Conservation (phyloP, 208 protist genomes). For the Blastocrithidia nonstop region DNA sequence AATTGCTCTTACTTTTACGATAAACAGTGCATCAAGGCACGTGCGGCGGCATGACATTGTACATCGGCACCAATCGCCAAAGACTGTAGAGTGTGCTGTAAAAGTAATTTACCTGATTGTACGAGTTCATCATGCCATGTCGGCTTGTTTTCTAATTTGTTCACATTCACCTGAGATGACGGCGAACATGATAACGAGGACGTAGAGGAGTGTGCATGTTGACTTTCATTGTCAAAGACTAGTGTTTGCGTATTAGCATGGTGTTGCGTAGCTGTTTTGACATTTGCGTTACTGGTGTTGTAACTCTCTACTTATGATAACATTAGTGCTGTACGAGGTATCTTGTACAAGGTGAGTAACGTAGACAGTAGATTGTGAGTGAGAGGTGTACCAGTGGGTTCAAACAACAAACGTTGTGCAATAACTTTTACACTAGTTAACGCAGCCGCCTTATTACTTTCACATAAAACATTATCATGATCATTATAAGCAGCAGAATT, state of each 20-base stretch:
- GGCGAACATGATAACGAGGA: too few relatives aligned
- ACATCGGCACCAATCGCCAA: conserved; percentile 11
- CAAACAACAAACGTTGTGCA: conserved; percentile 5
- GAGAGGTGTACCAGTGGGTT: conserved; percentile 5
- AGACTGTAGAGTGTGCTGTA: conserved; percentile 6
- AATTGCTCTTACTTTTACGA: too few relatives aligned
- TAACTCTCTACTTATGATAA: background rate
- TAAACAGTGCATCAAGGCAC: background rate
- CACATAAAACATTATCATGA: conserved; percentile 8
- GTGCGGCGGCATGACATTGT: conserved; percentile 6
- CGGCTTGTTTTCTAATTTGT: too few relatives aligned
- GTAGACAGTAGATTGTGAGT: background rate
- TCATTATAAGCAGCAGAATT: background rate
- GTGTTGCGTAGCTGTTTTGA: conserved; percentile 3
- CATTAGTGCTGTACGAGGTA: background rate
- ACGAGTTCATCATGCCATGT: too few relatives aligned
- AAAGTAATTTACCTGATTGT: background rate
- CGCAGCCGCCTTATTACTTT: too few relatives aligned
- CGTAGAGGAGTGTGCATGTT: too few relatives aligned
- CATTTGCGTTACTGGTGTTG: background rate
- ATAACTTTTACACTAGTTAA: too few relatives aligned
- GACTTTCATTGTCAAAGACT: conserved; percentile 1
- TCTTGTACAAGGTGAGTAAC: background rate
- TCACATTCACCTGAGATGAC: too few relatives aligned
- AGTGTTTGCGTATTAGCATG: conserved; percentile 3